These are phyloP conservation scores for Cyamopsis tetragonoloba DNA, from an alignment of 306 rosid genomes.

Conservation along the genomic window DNA sequence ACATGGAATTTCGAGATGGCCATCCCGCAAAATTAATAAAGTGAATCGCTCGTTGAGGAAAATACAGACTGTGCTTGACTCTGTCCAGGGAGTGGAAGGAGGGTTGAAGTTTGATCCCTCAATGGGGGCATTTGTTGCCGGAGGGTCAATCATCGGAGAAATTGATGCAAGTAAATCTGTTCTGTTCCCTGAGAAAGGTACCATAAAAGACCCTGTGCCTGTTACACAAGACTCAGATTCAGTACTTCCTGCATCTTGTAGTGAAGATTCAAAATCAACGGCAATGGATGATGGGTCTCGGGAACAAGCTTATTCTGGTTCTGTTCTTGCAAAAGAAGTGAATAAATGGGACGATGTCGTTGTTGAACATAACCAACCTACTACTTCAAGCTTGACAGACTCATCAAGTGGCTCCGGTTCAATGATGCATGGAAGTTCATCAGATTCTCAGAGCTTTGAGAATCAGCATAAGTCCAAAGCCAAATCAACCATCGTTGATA, in stretches of 20 bases:
- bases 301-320: conserved; percentile 24
- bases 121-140: conserved; percentile 53
- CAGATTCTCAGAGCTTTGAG: conserved; percentile 53
- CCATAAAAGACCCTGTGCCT: conserved; percentile 26
- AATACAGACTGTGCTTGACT: conserved; percentile 72
- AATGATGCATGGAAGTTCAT: conserved; percentile 43
- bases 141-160: conserved; percentile 49
- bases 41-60: conserved; percentile 73
- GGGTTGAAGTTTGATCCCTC: conserved; percentile 71
- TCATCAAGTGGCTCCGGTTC: conserved; percentile 55
- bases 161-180: conserved; percentile 30
- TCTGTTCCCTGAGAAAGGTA: conserved; percentile 35
- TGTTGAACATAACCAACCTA: conserved; percentile 44
- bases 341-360: conserved; percentile 26
- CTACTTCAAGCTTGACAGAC: conserved; percentile 57
- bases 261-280: conserved; percentile 39
- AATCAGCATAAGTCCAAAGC: conserved; percentile 40
- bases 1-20: conserved; percentile 90
- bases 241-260: conserved; percentile 20
- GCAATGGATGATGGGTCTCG: conserved; percentile 33
- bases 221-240: conserved; percentile 26
- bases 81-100: conserved; percentile 75
- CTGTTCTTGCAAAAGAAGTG: conserved; percentile 25
- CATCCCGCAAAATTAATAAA: conserved; percentile 87
- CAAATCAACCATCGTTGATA: conserved; percentile 35